Percentiles rank a stretch among this genome's conserved stretches.
Conservation (phyloP, 2,329 filamentous ascomycete genomes). For the Colletotrichum sp. region DNA sequence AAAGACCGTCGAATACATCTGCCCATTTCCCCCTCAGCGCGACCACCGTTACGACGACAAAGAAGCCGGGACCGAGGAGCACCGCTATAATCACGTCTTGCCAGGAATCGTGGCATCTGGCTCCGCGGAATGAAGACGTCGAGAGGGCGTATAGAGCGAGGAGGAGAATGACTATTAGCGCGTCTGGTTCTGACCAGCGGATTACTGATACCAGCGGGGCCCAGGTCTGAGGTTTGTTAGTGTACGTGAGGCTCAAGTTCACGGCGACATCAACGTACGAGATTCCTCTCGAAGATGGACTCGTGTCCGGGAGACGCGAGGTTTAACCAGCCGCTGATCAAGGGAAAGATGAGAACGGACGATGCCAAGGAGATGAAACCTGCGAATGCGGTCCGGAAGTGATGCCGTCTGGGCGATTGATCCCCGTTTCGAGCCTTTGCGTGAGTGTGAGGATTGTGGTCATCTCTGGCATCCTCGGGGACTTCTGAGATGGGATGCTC, state of each 20-base stretch:
- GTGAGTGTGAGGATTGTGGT: too few species aligned
- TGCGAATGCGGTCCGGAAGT: background rate
- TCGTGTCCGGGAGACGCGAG: background rate
- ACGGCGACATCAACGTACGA: background rate
- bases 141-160: background rate
- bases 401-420: background rate
- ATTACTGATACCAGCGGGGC: background rate
- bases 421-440: too few species aligned
- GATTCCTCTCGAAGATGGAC: background rate
- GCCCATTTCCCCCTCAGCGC: background rate
- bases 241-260: too few species aligned
- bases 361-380: too few species aligned
- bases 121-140: background rate
- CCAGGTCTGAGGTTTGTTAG: background rate
- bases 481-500: background rate
- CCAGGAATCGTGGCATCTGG: background rate
- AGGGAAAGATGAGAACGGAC: background rate
- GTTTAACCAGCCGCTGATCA: background rate
- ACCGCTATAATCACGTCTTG: background rate
- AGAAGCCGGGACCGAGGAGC: background rate
- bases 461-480: background rate
- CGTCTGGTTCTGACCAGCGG: background rate
- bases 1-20: background rate
- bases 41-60: fast-evolving
- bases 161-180: background rate